Evolutionary conservation across 345 rosid genomes (phyloP).

Genomic region (Eucalyptus rudis): DNA sequence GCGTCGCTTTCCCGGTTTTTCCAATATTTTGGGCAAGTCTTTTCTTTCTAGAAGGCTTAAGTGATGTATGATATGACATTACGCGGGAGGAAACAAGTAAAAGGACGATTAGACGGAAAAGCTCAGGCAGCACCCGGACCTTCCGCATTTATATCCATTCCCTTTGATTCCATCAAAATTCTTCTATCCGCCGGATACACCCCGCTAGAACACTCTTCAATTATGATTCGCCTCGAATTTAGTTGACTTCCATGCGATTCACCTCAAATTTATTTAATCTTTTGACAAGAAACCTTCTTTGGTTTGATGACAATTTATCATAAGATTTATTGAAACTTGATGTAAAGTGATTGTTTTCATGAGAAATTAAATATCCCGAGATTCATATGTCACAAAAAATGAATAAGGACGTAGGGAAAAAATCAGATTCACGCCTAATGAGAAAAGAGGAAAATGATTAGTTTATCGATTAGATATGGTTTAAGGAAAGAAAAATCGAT

Average conservation of each 20-base stretch:
- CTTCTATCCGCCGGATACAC: neutral
- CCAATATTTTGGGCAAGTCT: neutral
- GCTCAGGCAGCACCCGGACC: neutral
- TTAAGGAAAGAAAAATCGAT: neutral
- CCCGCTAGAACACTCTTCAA: neutral
- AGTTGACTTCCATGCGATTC: neutral
- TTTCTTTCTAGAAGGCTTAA: neutral
- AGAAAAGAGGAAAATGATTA: neutral
- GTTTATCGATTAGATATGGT: neutral
- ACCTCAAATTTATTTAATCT: neutral
- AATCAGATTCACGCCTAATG: rapidly evolving
- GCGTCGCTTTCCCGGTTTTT: neutral
- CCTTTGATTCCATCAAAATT: neutral
- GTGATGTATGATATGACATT: neutral
- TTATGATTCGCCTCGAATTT: neutral
- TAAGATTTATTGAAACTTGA: neutral
- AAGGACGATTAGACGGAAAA: neutral
- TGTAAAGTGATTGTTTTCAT: neutral
- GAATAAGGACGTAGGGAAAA: neutral
- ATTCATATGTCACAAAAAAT: neutral
- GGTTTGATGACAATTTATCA: neutral
- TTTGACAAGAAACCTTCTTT: neutral
- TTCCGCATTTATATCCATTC: neutral
- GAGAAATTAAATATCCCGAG: neutral
- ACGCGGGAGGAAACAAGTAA: neutral